Evolutionary conservation across 2,329 filamentous ascomycete species (phyloP).

Genomic region (Neofusicoccum laricinum): DNA sequence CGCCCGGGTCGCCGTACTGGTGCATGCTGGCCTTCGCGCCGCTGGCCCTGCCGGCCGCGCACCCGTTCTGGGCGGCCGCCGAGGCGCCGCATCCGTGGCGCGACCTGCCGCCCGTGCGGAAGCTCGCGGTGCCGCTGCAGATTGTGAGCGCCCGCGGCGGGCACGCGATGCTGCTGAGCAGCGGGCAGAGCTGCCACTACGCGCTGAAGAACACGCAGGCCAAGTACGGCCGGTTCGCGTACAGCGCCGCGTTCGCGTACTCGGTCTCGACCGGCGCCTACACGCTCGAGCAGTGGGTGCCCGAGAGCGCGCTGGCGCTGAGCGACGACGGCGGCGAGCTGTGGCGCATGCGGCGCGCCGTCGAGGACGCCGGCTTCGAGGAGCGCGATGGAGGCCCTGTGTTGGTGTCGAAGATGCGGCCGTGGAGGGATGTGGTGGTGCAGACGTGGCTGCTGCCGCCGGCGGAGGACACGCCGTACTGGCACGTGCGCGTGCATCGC

Average conservation of each 20-base stretch:
- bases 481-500: conserved; percentile 66
- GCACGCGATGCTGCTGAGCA: conserved; percentile 69
- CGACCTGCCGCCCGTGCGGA: conserved; percentile 51
- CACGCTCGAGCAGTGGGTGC: conserved; percentile 71
- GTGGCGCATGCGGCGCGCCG: conserved; percentile 72
- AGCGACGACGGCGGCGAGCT: conserved; percentile 72
- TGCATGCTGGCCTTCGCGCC: conserved; percentile 75
- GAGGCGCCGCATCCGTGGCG: conserved; percentile 61
- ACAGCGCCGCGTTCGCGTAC: conserved; percentile 73
- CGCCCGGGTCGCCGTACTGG: conserved; percentile 71
- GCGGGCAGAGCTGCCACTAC: conserved; percentile 78
- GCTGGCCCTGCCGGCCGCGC: conserved; percentile 64
- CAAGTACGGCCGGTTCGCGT: conserved; percentile 78
- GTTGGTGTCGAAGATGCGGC: conserved; percentile 67
- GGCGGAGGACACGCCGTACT: conserved; percentile 58
- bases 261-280: conserved; percentile 74
- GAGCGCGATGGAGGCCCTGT: conserved; percentile 54
- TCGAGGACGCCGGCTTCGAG: conserved; percentile 63
- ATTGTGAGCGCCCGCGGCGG: conserved; percentile 70
- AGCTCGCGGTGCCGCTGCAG: conserved; percentile 67
- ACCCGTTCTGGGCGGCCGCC: conserved; percentile 71
- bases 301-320: conserved; percentile 71
- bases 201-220: conserved; percentile 78
- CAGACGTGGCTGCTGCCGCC: conserved; percentile 66
- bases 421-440: conserved; percentile 66